These are phyloP conservation scores for Meredithiella fracta DNA, from an alignment of 2,329 filamentous ascomycete genomes.

Conservation along the genomic window DNA sequence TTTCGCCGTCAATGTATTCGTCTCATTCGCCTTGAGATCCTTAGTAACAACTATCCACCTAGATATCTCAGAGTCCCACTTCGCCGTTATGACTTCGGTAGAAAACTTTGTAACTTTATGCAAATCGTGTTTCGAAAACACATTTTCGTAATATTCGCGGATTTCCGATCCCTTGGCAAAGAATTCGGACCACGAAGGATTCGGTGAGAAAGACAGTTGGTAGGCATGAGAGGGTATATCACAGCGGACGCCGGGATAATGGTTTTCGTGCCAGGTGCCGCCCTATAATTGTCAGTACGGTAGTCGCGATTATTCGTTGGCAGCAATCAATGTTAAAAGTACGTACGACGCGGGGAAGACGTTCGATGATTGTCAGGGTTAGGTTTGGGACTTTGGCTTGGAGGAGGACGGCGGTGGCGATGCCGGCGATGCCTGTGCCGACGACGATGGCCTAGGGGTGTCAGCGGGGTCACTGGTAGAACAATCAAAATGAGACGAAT, in stretches of 20 bases:
- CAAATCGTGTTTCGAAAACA: neutral
- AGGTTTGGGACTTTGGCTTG: conserved; percentile 15
- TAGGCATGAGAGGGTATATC: conserved; percentile 58
- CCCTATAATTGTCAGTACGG: neutral
- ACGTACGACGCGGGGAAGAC: conserved; percentile 13
- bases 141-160: conserved; percentile 36
- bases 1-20: conserved; percentile 11
- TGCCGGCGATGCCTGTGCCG: conserved; percentile 34
- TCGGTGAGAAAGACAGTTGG: conserved; percentile 50
- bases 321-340: neutral
- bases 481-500: neutral
- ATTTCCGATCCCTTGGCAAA: conserved; percentile 54
- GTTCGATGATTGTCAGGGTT: conserved; percentile 13
- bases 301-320: neutral
- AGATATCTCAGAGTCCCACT: conserved; percentile 11
- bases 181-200: conserved; percentile 50
- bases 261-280: conserved; percentile 38
- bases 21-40: neutral
- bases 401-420: conserved; percentile 19
- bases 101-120: neutral
- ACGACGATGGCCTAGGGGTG: conserved; percentile 19
- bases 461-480: neutral
- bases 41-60: conserved; percentile 12
- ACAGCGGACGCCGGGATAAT: conserved; percentile 49
- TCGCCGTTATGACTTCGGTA: conserved; percentile 13